Evolutionary conservation across 352 stramenopile genomes (phyloP).

Genomic region (Phytophthora tentaculata): DNA sequence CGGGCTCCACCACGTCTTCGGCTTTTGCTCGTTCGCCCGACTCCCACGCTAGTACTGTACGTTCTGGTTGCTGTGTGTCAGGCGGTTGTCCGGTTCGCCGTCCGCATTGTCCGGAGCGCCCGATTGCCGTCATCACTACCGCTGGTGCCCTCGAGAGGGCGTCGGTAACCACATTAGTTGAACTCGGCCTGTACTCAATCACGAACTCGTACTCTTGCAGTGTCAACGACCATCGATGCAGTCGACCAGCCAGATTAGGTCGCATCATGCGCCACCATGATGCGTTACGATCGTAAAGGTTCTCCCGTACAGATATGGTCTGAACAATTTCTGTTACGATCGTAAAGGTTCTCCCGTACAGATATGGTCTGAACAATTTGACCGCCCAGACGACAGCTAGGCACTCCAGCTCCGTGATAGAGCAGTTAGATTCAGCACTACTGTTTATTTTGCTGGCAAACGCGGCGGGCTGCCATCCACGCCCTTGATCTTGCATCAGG

Average conservation of each 20-base stretch:
- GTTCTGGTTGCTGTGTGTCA: too few relatives aligned
- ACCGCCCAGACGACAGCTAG: neutral
- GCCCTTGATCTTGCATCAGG: constrained; percentile 5
- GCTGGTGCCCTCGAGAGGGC: neutral
- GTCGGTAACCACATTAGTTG: neutral
- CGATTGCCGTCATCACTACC: neutral
- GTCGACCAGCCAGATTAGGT: neutral
- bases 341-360: neutral
- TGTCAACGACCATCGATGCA: neutral
- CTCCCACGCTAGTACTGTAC: too few relatives aligned
- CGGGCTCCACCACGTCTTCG: too few relatives aligned
- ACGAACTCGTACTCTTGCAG: neutral
- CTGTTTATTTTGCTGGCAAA: constrained; percentile 3
- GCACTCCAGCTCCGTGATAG: neutral
- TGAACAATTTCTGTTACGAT: neutral
- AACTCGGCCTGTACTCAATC: neutral
- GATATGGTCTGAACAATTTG: neutral
- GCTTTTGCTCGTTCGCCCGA: too few relatives aligned
- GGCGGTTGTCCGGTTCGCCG: neutral
- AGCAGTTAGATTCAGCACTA: neutral
- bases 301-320: neutral
- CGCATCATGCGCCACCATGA: neutral
- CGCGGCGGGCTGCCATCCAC: neutral
- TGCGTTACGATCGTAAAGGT: neutral
- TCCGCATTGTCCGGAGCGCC: too few relatives aligned